These are phyloP conservation scores for Colletotrichum somersetense DNA, from an alignment of 2,329 filamentous ascomycete species.

Conservation along the genomic window DNA sequence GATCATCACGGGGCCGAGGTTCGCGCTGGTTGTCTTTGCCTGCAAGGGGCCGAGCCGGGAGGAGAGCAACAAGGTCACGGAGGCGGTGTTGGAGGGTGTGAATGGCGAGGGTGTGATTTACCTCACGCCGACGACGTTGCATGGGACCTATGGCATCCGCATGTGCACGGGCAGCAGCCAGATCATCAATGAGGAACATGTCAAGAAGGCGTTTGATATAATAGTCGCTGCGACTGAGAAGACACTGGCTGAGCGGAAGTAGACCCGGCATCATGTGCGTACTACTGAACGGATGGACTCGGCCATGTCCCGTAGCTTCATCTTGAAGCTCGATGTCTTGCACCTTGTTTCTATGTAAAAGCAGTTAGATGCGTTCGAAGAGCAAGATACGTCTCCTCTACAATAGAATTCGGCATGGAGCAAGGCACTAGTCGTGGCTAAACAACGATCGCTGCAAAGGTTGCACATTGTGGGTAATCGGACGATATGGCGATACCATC, in stretches of 20 bases:
- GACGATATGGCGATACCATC: not conserved
- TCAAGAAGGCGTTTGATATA: constrained; percentile 80
- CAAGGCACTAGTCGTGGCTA: not conserved
- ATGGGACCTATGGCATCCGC: constrained; percentile 81
- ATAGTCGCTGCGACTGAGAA: constrained; percentile 75
- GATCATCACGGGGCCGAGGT: constrained; percentile 79
- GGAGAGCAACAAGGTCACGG: constrained; percentile 76
- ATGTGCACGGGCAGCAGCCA: constrained; percentile 80
- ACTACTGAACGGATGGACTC: not conserved
- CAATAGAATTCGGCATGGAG: no score
- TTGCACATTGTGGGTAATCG: not conserved
- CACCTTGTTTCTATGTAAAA: no score
- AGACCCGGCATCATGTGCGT: not conserved
- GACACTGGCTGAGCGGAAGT: constrained; percentile 51
- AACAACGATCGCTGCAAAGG: not conserved
- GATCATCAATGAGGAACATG: constrained; percentile 77
- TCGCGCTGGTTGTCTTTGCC: constrained; percentile 83
- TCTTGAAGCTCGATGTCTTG: no score
- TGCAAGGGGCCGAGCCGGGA: constrained; percentile 59
- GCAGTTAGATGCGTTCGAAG: not conserved
- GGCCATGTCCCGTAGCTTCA: not conserved
- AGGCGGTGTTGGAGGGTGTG: constrained; percentile 79
- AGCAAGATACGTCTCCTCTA: not conserved
- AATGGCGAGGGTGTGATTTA: constrained; percentile 84
- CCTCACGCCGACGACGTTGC: constrained; percentile 81